Conservation (phyloP, 306 rosid genomes). For the Begonia peltatifolia region DNA sequence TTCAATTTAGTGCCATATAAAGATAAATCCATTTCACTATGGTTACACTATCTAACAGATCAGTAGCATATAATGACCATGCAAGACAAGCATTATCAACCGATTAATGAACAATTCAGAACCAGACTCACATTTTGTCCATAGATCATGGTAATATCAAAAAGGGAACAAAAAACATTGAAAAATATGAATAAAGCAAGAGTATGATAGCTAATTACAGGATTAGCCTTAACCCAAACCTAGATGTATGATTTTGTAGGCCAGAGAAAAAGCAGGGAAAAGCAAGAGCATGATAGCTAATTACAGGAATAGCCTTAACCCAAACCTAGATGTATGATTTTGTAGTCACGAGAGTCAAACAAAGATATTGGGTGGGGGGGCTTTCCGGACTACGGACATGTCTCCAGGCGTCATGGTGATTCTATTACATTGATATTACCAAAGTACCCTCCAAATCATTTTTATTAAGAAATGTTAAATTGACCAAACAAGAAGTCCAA, state of each 20-base stretch:
- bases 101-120: background rate
- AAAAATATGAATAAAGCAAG: background rate
- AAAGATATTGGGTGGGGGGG: slow-evolving; percentile 20
- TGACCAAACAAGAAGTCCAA: slow-evolving; percentile 8
- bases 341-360: slow-evolving; percentile 22
- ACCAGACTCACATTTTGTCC: background rate
- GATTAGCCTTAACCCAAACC: slow-evolving; percentile 7
- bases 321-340: slow-evolving; percentile 7
- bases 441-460: background rate
- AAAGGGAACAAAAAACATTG: background rate
- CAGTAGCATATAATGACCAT: background rate
- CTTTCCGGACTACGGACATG: slow-evolving; percentile 19
- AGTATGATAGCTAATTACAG: slow-evolving; percentile 1
- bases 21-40: too few relatives aligned
- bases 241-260: slow-evolving; percentile 12
- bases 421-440: slow-evolving; percentile 8
- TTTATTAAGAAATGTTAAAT: slow-evolving; percentile 1
- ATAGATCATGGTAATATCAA: background rate
- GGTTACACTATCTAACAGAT: too few relatives aligned
- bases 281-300: background rate
- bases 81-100: background rate
- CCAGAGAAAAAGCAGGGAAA: slow-evolving; percentile 7
- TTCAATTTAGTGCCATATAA: too few relatives aligned
- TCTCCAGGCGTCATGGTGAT: slow-evolving; percentile 32
- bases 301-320: slow-evolving; percentile 11